A percentile compares a stretch with the other conserved stretches of the same genome.
These are phyloP conservation scores for Penicillium glabrum DNA, from an alignment of 2,329 filamentous ascomycete species.

Conservation along the genomic window DNA sequence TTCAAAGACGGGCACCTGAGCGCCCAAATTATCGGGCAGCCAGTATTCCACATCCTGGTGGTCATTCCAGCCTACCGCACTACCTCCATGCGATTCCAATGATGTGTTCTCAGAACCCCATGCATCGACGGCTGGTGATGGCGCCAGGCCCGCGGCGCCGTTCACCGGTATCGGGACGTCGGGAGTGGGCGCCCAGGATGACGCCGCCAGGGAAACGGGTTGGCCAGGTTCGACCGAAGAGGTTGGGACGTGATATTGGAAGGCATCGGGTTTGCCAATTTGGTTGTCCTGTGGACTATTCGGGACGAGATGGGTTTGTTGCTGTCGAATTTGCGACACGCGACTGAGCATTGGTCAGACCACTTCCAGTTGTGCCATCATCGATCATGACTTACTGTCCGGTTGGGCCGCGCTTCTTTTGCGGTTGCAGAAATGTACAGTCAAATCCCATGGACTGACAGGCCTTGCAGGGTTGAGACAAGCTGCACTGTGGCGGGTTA, in stretches of 20 bases:
- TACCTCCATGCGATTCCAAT: constrained; percentile 21
- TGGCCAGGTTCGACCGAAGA: constrained; percentile 19
- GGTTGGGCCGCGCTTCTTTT: constrained; percentile 43
- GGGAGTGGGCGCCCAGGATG: constrained; percentile 21
- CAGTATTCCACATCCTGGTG: constrained; percentile 34
- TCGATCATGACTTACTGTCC: constrained; percentile 33
- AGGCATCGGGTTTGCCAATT: constrained; percentile 17
- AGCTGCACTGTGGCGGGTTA: constrained; percentile 35
- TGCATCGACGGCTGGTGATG: constrained; percentile 19
- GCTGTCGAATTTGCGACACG: constrained; percentile 38
- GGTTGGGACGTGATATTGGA: constrained; percentile 24
- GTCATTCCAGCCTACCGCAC: constrained; percentile 27
- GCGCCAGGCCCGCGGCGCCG: constrained; percentile 16
- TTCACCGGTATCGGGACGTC: constrained; percentile 24
- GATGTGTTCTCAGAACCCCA: constrained; percentile 24
- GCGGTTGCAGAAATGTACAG: constrained; percentile 44
- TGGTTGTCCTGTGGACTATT: constrained; percentile 16
- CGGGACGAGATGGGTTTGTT: constrained; percentile 28
- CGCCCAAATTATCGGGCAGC: constrained; percentile 36
- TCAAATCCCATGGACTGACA: constrained; percentile 41
- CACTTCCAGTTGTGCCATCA: not conserved
- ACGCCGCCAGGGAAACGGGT: constrained; percentile 19
- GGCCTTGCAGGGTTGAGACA: constrained; percentile 39
- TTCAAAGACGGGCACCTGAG: constrained; percentile 34
- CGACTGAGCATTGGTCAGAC: constrained; percentile 27